Evolutionary conservation across 176 grass and related monocot genomes (phyloP), one percentile per base, ranked within the genome.

Genomic region (Bothriochloa decipiens): DNA sequence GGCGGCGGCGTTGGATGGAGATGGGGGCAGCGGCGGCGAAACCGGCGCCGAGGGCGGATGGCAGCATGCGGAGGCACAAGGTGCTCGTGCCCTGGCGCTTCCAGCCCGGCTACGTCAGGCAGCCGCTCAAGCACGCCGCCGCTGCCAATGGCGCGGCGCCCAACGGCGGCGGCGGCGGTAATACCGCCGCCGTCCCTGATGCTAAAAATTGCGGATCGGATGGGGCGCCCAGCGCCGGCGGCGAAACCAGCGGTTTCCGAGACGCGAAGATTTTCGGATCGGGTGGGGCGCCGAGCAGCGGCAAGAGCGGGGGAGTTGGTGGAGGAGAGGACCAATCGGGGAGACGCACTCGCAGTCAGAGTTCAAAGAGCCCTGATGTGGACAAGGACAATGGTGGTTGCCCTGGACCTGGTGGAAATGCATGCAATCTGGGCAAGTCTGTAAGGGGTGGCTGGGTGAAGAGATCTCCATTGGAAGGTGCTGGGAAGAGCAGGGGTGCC

Each of bases 31-130:
- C 47, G 81, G 69, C 37, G 23, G 10, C 46, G 64, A 62, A 0
- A 50, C 41, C 76, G 25, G 63, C 64, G 23, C 76, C 64, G 32
- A 70, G 75, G 76, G 25, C 69, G 70, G 8, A n/a, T n/a, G n/a
- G 11, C 41, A 71, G 85, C 33, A 25, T 18, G 70, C 75, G 42
- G 89, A 83, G 81, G 76, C 75, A 70, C 81, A 91, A 91, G 76
- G 81, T 65, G 42, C 14, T 84, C 53, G 33, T 16, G 53, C 2
- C 81, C 11, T 91, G 89, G 89, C 89, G 89, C 40, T 91, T 91
- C 89, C 85, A 80, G 76, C 63, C 49, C 18, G 25, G 64, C 50
- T 71, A 43, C 85, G 81, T 76, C 69, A 79, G 85, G 89, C 4
- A 35, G 14, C 80, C 46, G 23, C 23, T 26, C 81, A 84, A 76